Evolutionary conservation across 2,329 filamentous ascomycete genomes (phyloP).

Genomic region (Elsinoe fawcettii): DNA sequence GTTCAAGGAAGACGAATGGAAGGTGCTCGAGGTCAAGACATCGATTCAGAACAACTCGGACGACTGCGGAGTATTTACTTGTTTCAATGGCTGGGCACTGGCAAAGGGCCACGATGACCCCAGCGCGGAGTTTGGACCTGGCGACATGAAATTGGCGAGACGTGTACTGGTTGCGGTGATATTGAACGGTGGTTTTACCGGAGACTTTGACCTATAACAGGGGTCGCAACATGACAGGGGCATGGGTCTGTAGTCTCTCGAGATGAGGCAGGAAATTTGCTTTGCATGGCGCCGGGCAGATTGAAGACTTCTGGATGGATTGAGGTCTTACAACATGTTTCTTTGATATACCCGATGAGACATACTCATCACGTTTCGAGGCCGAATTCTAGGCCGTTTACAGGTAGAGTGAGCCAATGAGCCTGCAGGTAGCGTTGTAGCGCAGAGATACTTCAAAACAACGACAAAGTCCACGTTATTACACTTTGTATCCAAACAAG

Average conservation of each 20-base stretch:
- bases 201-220: conserved; percentile 41
- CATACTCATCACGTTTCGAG: not conserved
- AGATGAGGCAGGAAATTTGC: not conserved
- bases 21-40: conserved; percentile 39
- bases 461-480: not conserved
- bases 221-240: too few species aligned
- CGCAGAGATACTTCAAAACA: not conserved
- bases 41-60: conserved; percentile 57
- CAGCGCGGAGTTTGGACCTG: conserved; percentile 38
- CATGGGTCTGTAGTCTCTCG: not conserved
- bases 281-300: not conserved
- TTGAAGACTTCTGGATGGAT: not conserved
- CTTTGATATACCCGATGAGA: conserved; percentile 2
- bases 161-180: conserved; percentile 57
- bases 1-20: conserved; percentile 56
- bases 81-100: conserved; percentile 61
- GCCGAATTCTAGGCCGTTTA: not conserved
- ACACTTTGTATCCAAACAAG: too few species aligned
- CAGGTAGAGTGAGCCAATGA: not conserved
- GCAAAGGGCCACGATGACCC: conserved; percentile 33
- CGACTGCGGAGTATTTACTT: conserved; percentile 71
- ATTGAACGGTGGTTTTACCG: conserved; percentile 58
- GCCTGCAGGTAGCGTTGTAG: not conserved
- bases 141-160: conserved; percentile 46
- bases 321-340: not conserved